Base-by-base conservation (phyloP, 164 flowering plant species). In the Paratinospora sagittata region DNA sequence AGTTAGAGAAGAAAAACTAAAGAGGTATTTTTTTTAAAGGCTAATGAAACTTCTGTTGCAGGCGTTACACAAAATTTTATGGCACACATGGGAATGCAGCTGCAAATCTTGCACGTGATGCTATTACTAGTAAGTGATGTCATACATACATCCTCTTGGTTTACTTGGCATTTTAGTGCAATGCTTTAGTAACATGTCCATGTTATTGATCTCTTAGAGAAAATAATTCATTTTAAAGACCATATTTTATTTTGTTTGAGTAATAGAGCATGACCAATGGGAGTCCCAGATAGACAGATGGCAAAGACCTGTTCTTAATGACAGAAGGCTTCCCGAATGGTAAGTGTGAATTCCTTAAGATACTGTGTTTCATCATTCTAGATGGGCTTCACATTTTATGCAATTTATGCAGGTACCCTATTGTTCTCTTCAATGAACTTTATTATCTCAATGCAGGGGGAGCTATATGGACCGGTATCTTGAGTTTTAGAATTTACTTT, bases 51-150 rank as follows among this genome's bases (percentile, higher is more conserved):
- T 69, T 67, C 55, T 33, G 34, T 30, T 3, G 30, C 89, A 94
- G 98, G 92, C 91, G 97, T 16, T 94, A 94, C 77, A 89, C 97
- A 34, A 89, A 86, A 80, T 94, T 94, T 73, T 94, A 92, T 76
- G 93, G 97, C 45, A 78, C 82, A 70, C 70, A 74, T 58, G 85
- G 85, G 7, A 82, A 82, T 81, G 88, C 96, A 73, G 97, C 97
- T 37, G 88, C 87, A 65, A 70, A 83, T 65, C 85, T 92, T 76
- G 98, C 91, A 57, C 89, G 68, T 83, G 98, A 92, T 86, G 97
- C 96, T 72, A 85, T 94, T 78, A 81, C 81, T 64, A 92, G 98
- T 94, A 86, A 81, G 24, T 49, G 57, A 49, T 49, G 14, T 19
- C 21, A 49, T 17, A 49, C 16, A 13, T 10, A 10, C n/a, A n/a